Conservation (phyloP, 305 asterid species). For the Fraxinus sp. region DNA sequence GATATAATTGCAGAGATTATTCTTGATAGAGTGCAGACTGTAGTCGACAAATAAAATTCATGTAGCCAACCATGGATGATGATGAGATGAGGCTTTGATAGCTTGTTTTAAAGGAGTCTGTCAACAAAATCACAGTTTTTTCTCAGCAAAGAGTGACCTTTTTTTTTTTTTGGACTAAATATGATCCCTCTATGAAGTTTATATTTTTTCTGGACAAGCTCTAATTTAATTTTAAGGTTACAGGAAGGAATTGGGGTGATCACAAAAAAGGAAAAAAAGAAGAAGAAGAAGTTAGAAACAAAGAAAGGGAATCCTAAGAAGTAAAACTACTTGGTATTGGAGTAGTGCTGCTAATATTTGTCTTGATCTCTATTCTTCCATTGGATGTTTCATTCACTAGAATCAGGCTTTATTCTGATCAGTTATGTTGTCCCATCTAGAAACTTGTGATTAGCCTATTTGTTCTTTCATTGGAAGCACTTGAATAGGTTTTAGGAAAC, state of each 20-base stretch:
- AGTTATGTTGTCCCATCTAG: conserved; percentile 9
- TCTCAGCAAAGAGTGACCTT: background rate
- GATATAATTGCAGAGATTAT: background rate
- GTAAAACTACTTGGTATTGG: background rate
- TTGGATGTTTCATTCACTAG: background rate
- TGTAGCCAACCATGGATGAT: background rate
- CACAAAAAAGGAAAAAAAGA: background rate
- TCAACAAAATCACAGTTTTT: background rate
- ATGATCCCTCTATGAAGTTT: background rate
- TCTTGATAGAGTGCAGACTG: background rate
- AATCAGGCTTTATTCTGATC: background rate
- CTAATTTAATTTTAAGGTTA: background rate
- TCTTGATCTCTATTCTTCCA: conserved; percentile 5
- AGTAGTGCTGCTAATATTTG: background rate
- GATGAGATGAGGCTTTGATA: background rate
- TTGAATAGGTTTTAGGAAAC: background rate
- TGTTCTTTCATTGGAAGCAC: background rate
- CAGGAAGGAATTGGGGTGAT: background rate
- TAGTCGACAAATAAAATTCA: background rate
- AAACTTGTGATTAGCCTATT: conserved; percentile 6
- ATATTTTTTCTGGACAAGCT: background rate
- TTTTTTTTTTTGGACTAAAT: background rate
- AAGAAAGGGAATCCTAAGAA: background rate
- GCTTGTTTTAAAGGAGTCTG: background rate
- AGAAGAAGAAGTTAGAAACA: background rate